Base-by-base conservation (phyloP, 2,329 filamentous ascomycete genomes). In the Hypoxylon sp. region DNA sequence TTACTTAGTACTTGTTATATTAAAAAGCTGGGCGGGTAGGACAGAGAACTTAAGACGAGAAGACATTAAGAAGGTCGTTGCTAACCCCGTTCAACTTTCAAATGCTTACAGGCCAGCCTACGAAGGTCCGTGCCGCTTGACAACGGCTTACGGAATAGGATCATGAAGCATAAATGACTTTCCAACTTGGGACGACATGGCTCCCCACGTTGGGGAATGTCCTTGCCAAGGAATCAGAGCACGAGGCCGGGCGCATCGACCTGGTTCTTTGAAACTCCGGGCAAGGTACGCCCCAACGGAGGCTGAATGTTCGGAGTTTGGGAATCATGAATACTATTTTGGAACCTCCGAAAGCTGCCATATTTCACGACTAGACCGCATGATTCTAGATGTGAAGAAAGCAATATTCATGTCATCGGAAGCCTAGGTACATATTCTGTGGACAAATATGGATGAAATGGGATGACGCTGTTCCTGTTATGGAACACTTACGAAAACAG, bases 1-100 rank as follows among this genome's bases (percentile, higher is more conserved):
- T 21, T 36, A 36, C 46, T 59, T 85, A 71, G 45, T 86, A 82
- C 3, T 81, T 79, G 0, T 77, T 83, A 64, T 80, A 84, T 63
- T 57, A 59, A 30, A 34, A 34, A 30, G 43, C 36, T 36, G 34
- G 45, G 23, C 25, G 50, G 43, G 21, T 21, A 45, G 25, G 10
- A 51, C 19, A 41, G 41, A 56, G 19, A 30, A 46, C 11, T 10
- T 34, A 30, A 38, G 17, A 13, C 45, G 30, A 48, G 45, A 30
- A 30, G 17, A 32, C 32, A 23, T 52, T 34, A 36, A 53, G 60
- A 48, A 45, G 25, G 28, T 14, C 19, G 41, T 19, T 25, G 14
- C 23, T 43, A 49, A 43, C 19, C 38, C n/a, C 13, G n/a, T 53
- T 50, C 32, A 57, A 46, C 51, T 50, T 38, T 30, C 28, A 21